phyloP scores from a whole-genome alignment of 306 rosid genomes.

The Oemleria cerasiformis region DNA sequence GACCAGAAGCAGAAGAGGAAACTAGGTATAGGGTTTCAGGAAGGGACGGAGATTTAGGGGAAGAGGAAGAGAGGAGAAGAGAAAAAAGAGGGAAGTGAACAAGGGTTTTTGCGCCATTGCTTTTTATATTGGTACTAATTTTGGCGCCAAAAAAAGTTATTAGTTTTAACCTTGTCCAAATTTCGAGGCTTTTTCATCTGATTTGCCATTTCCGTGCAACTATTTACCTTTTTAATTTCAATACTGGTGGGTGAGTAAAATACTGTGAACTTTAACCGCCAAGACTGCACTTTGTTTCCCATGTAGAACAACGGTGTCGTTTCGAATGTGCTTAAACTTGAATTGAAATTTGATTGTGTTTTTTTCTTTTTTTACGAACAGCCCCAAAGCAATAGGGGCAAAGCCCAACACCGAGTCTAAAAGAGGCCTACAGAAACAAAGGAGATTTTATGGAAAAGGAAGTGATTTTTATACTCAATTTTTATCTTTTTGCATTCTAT shows the following conservation, averaged over 20 bases:
- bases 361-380: too few species aligned
- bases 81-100: not conserved
- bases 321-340: not conserved
- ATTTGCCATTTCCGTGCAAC: not conserved
- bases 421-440: not conserved
- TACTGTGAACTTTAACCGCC: not conserved
- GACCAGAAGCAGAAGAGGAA: not conserved
- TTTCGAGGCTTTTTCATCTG: constrained; percentile 20
- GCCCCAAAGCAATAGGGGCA: too few species aligned
- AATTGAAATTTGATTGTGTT: too few species aligned
- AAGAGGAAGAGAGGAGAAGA: not conserved
- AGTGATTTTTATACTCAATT: too few species aligned
- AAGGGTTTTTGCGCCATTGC: not conserved
- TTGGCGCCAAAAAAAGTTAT: constrained; percentile 40
- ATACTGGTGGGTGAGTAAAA: not conserved
- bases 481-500: too few species aligned
- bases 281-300: not conserved
- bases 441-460: too few species aligned
- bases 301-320: not conserved
- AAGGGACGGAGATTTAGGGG: constrained; percentile 2
- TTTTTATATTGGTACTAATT: not conserved
- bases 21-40: not conserved
- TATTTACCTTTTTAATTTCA: not conserved
- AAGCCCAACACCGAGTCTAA: not conserved
- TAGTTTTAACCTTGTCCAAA: not conserved